Conservation (phyloP, 768 basidiomycete species). For the Steccherinum ochraceum region DNA sequence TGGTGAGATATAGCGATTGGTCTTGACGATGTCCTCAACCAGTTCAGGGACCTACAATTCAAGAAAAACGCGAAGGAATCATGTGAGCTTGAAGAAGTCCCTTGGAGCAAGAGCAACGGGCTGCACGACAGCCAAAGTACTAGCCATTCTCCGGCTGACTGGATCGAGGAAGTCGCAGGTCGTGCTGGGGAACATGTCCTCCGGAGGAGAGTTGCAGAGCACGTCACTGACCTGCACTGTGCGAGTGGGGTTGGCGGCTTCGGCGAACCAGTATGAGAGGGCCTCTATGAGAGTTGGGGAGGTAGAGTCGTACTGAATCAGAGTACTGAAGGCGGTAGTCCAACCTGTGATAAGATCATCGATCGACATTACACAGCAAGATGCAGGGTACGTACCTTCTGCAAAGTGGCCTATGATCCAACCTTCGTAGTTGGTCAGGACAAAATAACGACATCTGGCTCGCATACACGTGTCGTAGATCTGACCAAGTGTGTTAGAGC, state of each 20-base stretch:
- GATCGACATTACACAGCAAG: background rate
- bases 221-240: background rate
- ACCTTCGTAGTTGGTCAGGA: constrained; percentile 36
- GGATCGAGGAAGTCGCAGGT: background rate
- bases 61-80: background rate
- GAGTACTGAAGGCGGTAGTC: background rate
- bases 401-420: constrained; percentile 38
- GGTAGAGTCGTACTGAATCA: background rate
- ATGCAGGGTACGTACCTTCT: background rate
- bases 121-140: background rate
- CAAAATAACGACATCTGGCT: constrained; percentile 31
- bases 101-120: background rate
- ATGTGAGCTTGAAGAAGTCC: background rate
- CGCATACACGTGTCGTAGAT: constrained; percentile 34
- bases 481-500: no score
- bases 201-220: no score
- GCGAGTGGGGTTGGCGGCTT: background rate
- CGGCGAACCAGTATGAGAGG: background rate
- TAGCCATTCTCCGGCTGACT: background rate
- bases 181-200: background rate
- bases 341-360: background rate
- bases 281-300: background rate
- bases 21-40: constrained; percentile 5
- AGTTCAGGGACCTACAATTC: background rate
- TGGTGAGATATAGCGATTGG: constrained; percentile 7